Base-by-base conservation (phyloP, 2,329 filamentous ascomycete species). In the Shiraia bambusicola region DNA sequence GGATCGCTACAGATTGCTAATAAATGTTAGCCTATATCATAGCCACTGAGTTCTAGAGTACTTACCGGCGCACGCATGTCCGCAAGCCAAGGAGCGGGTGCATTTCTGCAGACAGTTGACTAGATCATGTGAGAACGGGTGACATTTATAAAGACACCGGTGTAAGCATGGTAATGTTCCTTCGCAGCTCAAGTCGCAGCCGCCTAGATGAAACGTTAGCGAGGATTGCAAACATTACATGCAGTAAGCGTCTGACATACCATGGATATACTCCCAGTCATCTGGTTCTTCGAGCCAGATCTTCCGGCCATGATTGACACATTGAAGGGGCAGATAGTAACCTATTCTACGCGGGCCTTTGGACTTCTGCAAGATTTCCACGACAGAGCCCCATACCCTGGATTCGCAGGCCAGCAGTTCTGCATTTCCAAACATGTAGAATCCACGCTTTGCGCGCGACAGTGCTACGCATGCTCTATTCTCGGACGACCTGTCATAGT, bases 361-460 rank as follows among this genome's bases (percentile, higher is more conserved):
- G 0, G 55, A 52, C 28, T 74, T 71, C 36, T 59, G 57, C 58
- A 85, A 76, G 1, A 75, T 71, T 2, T 69, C 61, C 2, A 72
- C 59, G 12, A 83, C 71, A 16, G 73, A 62, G 29, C 63, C 69
- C 80, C 80, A 85, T 4, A 80, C 71, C 2, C 60, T 62, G 47
- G 74, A 76, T 0, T 65, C 54, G 11, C 63, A 60, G 1, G 75
- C 75, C 0, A 80, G 53, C 6, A 80, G 79, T 7, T 76, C 55
- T 10, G 78, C 78, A 56, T 95, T 88, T 1, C 90, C 91, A 60
- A 95, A 95, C 28, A 95, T 76, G 65, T 91, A 95, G 45, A 95
- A 82, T 0, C 89, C 89, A 5, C 83, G 76, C 42, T 81, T 83
- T 3, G 91, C 90, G 39, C 91, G 82, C 12, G 81, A 83, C 2